Evolutionary conservation across 208 protist genomes (phyloP).

Genomic region (Trypanosoma congolense): DNA sequence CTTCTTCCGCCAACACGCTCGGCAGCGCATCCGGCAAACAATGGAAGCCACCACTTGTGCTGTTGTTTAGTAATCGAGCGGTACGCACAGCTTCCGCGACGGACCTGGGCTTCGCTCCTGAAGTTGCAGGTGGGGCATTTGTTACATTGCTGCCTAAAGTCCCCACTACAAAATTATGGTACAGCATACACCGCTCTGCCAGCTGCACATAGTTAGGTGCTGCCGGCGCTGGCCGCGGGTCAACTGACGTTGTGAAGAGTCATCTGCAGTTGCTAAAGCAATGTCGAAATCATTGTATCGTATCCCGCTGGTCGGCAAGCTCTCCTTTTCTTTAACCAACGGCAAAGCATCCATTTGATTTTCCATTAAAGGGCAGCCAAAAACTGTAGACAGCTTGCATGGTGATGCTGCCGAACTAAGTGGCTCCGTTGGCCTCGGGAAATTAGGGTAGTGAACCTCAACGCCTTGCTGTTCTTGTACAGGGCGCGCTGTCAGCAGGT

Average conservation of each 20-base stretch:
- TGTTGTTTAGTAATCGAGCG: slow-evolving; percentile 20
- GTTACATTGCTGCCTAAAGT: slow-evolving; percentile 1
- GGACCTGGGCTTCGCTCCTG: slow-evolving; percentile 13
- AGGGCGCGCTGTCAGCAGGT: no score
- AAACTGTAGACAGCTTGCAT: no score
- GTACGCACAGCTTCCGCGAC: slow-evolving; percentile 36
- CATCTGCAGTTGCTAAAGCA: neutral
- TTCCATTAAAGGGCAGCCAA: no score
- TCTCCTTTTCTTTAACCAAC: neutral
- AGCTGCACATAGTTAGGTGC: slow-evolving; percentile 1
- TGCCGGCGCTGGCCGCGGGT: neutral
- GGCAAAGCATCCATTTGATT: no score
- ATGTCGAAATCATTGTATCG: slow-evolving; percentile 20
- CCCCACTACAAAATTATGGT: slow-evolving; percentile 22
- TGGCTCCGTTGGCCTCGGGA: neutral
- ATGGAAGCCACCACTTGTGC: neutral
- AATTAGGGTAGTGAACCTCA: slow-evolving; percentile 10
- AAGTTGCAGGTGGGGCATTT: neutral
- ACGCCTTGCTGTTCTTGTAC: slow-evolving; percentile 1
- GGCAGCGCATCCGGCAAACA: no score
- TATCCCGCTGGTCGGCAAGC: slow-evolving; percentile 9
- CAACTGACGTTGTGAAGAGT: neutral
- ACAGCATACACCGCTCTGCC: slow-evolving; percentile 21
- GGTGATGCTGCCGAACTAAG: neutral
- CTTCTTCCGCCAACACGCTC: no score